phyloP scores from a whole-genome alignment of 2,329 filamentous ascomycete species.

The Alternaria hordeiaustralica region DNA sequence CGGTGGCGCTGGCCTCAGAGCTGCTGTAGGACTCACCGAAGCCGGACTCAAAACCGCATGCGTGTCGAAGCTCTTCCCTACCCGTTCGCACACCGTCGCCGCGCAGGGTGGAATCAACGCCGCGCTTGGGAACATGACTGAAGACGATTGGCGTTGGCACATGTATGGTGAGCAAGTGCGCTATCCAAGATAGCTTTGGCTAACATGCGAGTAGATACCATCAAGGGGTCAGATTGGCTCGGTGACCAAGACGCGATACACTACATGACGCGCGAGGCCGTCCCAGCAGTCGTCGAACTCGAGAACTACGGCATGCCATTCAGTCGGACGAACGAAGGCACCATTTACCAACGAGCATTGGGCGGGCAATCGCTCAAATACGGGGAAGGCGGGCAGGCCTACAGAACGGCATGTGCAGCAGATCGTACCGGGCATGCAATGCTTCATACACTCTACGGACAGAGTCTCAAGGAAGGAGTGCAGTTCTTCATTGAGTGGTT shows the following conservation, averaged over 20 bases:
- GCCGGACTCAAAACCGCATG: slow-evolving; percentile 70
- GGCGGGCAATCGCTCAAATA: slow-evolving; percentile 57
- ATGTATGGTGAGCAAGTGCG: slow-evolving; percentile 61
- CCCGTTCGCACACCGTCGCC: slow-evolving; percentile 70
- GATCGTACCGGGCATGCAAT: slow-evolving; percentile 59
- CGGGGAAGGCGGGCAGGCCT: slow-evolving; percentile 58
- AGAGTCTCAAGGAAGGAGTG: slow-evolving; percentile 56
- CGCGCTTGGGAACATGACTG: slow-evolving; percentile 62
- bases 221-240: slow-evolving; percentile 66
- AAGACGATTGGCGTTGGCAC: slow-evolving; percentile 66
- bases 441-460: slow-evolving; percentile 59
- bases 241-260: slow-evolving; percentile 67
- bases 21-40: slow-evolving; percentile 69
- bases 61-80: slow-evolving; percentile 69
- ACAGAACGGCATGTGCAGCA: slow-evolving; percentile 55
- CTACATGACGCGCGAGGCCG: slow-evolving; percentile 65
- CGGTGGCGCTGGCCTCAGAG: slow-evolving; percentile 68
- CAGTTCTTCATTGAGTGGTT: slow-evolving; percentile 61
- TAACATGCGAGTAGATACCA: not conserved
- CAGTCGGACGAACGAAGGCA: slow-evolving; percentile 55
- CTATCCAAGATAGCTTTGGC: fast-evolving
- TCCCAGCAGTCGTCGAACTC: slow-evolving; percentile 61
- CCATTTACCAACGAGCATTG: slow-evolving; percentile 57
- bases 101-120: slow-evolving; percentile 71
- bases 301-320: slow-evolving; percentile 64